Evolutionary conservation across 192 early-diverging fungal genomes (phyloP), one percentile per base, ranked within the genome.

Genomic region (Linderina pennispora): DNA sequence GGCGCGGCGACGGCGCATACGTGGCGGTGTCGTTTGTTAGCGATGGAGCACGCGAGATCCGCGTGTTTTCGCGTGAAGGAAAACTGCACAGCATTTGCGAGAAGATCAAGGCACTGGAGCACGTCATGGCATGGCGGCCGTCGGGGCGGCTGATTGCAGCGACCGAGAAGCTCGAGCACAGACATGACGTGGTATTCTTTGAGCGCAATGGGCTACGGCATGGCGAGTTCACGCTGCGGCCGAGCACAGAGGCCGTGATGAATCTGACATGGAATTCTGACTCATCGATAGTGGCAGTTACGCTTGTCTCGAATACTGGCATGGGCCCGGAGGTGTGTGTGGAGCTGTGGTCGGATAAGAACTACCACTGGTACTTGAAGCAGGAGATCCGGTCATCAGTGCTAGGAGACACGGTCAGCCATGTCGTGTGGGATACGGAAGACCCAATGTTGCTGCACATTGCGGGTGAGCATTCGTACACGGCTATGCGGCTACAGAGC

Each of bases 331-430:
- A 59, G 45, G 19, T 45, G 23, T 39, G 34, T 17, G 79, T 99
- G 38, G 90, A 99, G 59, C 73, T 99, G 39, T 99, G 92, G 91
- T 72, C 87, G 1, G 87, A 84, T 60, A 81, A 79, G 43, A 99
- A 99, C 79, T 99, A 99, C 69, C 80, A 95, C 60, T 99, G 90
- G 86, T 96, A 97, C 53, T 45, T 97, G 42, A 92, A 92, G 64
- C 91, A 94, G 66, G 85, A 94, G 43, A 73, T 94, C 14, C 55
- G 72, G 0, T 47, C 77, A 4, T 46, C 59, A 2, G 46, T 24
- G 0, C 40, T 48, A 19, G 65, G 65, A 11, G 60, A 65, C 14
- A 50, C 78, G 7, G 52, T 73, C 17, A 66, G 48, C n/a, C 54
- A 56, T 3, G 57, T 92, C 8, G 45, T 68, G 17, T 98, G 95